Percentiles rank a stretch among this genome's conserved stretches.
phyloP scores from a whole-genome alignment of 306 rosid genomes.

The Quercus robur region DNA sequence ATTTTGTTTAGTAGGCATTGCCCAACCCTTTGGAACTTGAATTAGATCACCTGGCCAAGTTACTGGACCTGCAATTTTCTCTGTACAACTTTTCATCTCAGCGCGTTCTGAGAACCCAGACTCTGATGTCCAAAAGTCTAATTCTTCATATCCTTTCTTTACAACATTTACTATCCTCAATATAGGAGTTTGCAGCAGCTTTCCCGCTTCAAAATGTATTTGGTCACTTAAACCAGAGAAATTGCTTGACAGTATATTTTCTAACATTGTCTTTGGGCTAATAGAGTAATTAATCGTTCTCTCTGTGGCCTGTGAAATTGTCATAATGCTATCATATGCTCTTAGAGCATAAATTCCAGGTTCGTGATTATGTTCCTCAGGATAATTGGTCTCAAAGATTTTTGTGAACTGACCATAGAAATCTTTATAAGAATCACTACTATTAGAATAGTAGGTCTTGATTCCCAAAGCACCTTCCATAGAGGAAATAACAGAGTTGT shows the following conservation, averaged over 20 bases:
- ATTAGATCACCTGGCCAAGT: conserved; percentile 60
- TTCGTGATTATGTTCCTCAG: conserved; percentile 36
- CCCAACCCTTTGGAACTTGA: conserved; percentile 33
- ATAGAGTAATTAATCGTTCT: conserved; percentile 19
- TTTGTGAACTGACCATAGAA: conserved; percentile 36
- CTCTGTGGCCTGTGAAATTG: conserved; percentile 44
- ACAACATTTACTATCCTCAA: conserved; percentile 51
- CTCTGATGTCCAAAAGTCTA: conserved; percentile 52
- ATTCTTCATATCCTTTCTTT: conserved; percentile 37
- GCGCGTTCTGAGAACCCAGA: conserved; percentile 28
- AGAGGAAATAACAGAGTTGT: conserved; percentile 39
- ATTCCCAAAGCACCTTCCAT: conserved; percentile 73
- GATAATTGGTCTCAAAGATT: conserved; percentile 24
- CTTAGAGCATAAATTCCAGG: conserved; percentile 59
- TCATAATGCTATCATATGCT: conserved; percentile 56
- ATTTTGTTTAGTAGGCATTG: conserved; percentile 19
- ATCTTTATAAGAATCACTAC: conserved; percentile 27
- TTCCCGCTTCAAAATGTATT: conserved; percentile 38
- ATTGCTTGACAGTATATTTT: conserved; percentile 25
- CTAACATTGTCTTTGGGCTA: conserved; percentile 5
- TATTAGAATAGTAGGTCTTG: conserved; percentile 43
- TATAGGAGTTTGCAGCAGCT: conserved; percentile 27
- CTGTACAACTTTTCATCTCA: conserved; percentile 1
- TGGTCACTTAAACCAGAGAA: conserved; percentile 54
- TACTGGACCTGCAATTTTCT: conserved; percentile 23